Conservation (phyloP, 176 grass and related monocot species). For the Oryza glumipatula region DNA sequence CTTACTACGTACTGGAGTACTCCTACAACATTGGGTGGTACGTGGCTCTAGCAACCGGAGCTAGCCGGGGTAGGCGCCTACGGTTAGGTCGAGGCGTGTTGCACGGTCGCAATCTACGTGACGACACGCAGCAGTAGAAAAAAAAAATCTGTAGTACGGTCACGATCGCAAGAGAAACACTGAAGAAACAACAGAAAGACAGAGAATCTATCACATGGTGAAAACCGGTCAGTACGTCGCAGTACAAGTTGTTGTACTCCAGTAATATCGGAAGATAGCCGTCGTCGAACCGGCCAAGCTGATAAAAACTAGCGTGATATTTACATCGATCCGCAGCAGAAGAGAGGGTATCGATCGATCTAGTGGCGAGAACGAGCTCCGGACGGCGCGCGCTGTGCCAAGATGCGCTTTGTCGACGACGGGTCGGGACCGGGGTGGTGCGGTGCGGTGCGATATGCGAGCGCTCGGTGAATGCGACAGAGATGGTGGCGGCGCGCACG, state of each 20-base stretch:
- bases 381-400: constrained; percentile 12
- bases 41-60: too few relatives aligned
- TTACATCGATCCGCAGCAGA: not conserved
- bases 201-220: not conserved
- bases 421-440: too few relatives aligned
- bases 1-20: too few relatives aligned
- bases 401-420: not conserved
- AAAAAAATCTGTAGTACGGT: not conserved
- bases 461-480: not conserved
- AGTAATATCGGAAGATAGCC: too few relatives aligned
- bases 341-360: too few relatives aligned
- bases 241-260: not conserved
- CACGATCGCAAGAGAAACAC: not conserved
- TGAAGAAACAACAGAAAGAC: not conserved
- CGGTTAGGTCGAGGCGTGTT: constrained; percentile 18
- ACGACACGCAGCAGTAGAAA: constrained; percentile 3
- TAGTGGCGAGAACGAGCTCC: not conserved
- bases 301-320: not conserved
- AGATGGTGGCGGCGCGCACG: not conserved
- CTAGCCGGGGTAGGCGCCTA: not conserved
- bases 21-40: too few relatives aligned
- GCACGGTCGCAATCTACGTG: constrained; percentile 29
- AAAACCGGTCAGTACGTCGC: not conserved
- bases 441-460: not conserved
- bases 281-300: not conserved